A percentile compares a stretch with the other conserved stretches of the same genome.
Evolutionary conservation across 2,329 filamentous ascomycete genomes (phyloP).

Genomic region (Didymella pomorum): DNA sequence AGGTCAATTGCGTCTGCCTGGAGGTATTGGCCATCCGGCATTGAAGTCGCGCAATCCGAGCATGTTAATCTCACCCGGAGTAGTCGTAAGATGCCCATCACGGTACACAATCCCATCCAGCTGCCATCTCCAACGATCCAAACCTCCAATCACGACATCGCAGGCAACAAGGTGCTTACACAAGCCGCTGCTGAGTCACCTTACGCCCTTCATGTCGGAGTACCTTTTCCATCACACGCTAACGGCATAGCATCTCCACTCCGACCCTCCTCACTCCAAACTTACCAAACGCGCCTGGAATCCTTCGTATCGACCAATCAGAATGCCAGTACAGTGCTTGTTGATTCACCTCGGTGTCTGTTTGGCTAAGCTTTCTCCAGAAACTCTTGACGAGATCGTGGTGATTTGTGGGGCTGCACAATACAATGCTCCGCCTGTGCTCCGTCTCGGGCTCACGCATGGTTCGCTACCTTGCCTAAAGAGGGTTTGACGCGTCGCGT

Average conservation of each 20-base stretch:
- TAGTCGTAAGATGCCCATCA: background rate
- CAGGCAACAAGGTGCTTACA: constrained; percentile 2
- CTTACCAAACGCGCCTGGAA: background rate
- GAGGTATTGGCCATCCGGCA: background rate
- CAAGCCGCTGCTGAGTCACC: constrained; percentile 13
- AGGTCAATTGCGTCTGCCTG: background rate
- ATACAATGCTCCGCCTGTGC: background rate
- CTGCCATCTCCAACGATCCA: background rate
- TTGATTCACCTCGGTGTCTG: background rate
- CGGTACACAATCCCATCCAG: background rate
- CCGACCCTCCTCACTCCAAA: background rate
- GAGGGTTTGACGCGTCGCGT: background rate
- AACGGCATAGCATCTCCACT: constrained; percentile 9
- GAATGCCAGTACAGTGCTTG: background rate
- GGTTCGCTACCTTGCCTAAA: background rate
- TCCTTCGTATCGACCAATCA: constrained; percentile 3
- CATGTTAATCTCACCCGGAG: background rate
- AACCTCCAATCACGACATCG: background rate
- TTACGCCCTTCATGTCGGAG: constrained; percentile 14
- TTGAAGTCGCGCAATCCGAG: background rate
- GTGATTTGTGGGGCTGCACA: constrained; percentile 1
- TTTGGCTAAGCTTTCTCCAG: constrained; percentile 5
- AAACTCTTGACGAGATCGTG: constrained; percentile 2
- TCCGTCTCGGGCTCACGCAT: background rate
- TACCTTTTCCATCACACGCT: background rate